Evolutionary conservation across 176 grass and related monocot species (phyloP).

Genomic region (Rhynchospora tenuis): DNA sequence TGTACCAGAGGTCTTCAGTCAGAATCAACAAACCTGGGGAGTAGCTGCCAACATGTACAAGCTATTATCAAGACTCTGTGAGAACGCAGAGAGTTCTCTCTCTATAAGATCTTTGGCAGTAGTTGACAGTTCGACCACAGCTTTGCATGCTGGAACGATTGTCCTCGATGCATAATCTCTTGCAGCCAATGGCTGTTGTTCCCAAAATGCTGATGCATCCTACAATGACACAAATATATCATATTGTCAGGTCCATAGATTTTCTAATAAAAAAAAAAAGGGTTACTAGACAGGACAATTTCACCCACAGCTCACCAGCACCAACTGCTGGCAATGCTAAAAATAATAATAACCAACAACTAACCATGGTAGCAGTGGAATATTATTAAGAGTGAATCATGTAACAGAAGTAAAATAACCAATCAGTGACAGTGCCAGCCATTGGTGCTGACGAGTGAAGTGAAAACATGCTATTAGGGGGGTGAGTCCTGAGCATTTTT

Average conservation of each 20-base stretch:
- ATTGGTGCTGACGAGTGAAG: no score
- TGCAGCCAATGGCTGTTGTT: slow-evolving; percentile 83
- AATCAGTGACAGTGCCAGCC: no score
- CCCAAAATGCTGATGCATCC: slow-evolving; percentile 97
- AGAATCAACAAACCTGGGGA: slow-evolving; percentile 65
- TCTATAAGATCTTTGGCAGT: slow-evolving; percentile 87
- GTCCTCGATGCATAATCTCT: slow-evolving; percentile 81
- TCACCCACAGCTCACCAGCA: no score
- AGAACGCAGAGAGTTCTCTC: slow-evolving; percentile 69
- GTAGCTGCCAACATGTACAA: slow-evolving; percentile 78
- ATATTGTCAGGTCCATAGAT: not conserved
- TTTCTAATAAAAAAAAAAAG: not conserved
- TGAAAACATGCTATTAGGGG: no score
- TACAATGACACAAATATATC: slow-evolving; percentile 16
- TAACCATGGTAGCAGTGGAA: no score
- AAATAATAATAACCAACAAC: no score
- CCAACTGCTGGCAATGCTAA: no score
- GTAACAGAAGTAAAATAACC: no score
- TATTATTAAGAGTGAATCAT: no score
- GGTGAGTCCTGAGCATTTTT: no score
- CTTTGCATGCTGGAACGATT: slow-evolving; percentile 69
- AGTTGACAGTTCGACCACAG: slow-evolving; percentile 84
- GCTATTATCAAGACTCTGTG: slow-evolving; percentile 90
- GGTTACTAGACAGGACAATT: no score
- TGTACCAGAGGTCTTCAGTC: slow-evolving; percentile 9